A percentile compares a stretch with the other conserved stretches of the same genome.
phyloP scores from a whole-genome alignment of 768 basidiomycete genomes.

The Suillus placidus region DNA sequence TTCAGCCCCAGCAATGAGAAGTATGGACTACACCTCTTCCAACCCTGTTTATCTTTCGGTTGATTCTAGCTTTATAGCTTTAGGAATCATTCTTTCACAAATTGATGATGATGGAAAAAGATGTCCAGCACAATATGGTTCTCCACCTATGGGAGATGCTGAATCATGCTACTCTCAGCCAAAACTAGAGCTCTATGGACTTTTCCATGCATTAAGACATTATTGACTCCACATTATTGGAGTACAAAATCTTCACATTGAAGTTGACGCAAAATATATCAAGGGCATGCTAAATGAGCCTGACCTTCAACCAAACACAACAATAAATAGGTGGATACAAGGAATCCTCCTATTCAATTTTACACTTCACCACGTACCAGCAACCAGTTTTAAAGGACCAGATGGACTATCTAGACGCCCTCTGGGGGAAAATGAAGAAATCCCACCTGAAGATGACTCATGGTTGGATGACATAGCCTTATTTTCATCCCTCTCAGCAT shows the following conservation, averaged over 20 bases:
- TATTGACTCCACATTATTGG: conserved; percentile 36
- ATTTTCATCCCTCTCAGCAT: neutral
- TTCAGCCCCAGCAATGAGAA: no score
- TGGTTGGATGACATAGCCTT: conserved; percentile 25
- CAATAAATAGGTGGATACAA: conserved; percentile 46
- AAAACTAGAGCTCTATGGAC: no score
- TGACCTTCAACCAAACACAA: conserved; percentile 39
- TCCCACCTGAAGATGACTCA: conserved; percentile 31
- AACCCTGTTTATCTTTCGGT: no score
- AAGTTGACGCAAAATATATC: conserved; percentile 46
- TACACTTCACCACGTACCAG: conserved; percentile 41
- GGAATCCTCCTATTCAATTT: conserved; percentile 43
- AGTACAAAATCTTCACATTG: conserved; percentile 34
- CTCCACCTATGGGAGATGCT: no score
- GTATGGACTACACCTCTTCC: no score
- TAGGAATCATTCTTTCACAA: no score
- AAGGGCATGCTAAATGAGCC: conserved; percentile 47
- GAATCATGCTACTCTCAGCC: no score
- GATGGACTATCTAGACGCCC: conserved; percentile 40
- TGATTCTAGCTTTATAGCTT: no score
- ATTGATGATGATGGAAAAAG: neutral
- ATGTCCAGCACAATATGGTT: no score
- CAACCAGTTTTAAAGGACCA: conserved; percentile 33
- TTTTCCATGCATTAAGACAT: conserved; percentile 10
- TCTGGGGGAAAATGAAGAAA: conserved; percentile 30